A percentile compares a stretch with the other conserved stretches of the same genome.
phyloP scores from a whole-genome alignment of 2,329 filamentous ascomycete species.

The Trichoderma lentiforme region DNA sequence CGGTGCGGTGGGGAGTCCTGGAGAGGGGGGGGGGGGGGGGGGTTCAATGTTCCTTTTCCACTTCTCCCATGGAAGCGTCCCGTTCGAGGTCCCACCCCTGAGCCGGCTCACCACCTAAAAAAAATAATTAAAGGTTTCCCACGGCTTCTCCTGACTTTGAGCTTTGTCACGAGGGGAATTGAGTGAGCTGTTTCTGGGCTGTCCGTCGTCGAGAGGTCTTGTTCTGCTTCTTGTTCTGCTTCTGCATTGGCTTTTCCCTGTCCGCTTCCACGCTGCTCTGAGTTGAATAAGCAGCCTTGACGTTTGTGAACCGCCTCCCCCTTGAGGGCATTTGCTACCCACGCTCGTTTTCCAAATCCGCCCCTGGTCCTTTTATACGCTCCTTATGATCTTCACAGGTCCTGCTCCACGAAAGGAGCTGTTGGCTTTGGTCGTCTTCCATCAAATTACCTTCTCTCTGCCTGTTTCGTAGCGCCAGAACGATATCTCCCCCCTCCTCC shows the following conservation, averaged over 20 bases:
- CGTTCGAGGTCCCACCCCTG: slow-evolving; percentile 26
- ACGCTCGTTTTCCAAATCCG: slow-evolving; percentile 30
- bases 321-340: slow-evolving; percentile 28
- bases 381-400: slow-evolving; percentile 24
- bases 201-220: slow-evolving; percentile 1
- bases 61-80: slow-evolving; percentile 16
- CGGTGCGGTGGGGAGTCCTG: not conserved
- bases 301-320: slow-evolving; percentile 16
- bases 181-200: slow-evolving; percentile 8
- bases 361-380: slow-evolving; percentile 31
- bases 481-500: not conserved
- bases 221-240: not conserved
- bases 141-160: slow-evolving; percentile 19
- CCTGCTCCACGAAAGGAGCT: slow-evolving; percentile 22
- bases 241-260: not conserved
- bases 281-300: not conserved
- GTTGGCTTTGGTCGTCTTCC: not conserved
- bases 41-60: not conserved
- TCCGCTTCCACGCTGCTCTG: not conserved
- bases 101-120: slow-evolving; percentile 23
- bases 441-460: not conserved
- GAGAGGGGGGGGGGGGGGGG: too few species aligned
- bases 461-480: slow-evolving; percentile 14
- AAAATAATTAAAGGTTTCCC: slow-evolving; percentile 23
- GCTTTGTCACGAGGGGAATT: slow-evolving; percentile 17